phyloP scores from a whole-genome alignment of 2,329 filamentous ascomycete species.

The Beauveria sp. region DNA sequence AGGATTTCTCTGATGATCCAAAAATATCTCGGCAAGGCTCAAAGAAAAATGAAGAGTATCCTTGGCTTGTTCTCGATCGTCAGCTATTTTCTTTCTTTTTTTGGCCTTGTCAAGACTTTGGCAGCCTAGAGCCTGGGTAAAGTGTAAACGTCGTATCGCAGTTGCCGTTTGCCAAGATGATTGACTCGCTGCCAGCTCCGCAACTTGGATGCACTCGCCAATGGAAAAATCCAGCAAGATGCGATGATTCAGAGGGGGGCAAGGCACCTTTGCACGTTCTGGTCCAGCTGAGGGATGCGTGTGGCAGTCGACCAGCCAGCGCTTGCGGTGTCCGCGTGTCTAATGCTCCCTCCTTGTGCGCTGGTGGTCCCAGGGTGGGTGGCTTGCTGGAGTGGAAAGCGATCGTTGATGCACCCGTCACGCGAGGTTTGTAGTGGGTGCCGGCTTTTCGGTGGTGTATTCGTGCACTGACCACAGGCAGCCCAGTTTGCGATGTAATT shows the following conservation, averaged over 20 bases:
- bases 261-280: too few relatives aligned
- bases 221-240: not conserved
- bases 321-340: slow-evolving; percentile 4
- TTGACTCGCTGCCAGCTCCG: slow-evolving; percentile 7
- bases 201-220: not conserved
- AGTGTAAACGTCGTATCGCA: not conserved
- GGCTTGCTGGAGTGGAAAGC: not conserved
- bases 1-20: not conserved
- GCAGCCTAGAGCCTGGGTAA: too few relatives aligned
- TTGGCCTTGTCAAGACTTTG: too few relatives aligned
- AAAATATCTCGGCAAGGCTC: not conserved
- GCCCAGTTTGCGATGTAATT: not conserved
- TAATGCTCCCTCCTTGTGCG: not conserved
- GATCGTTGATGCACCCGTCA: slow-evolving; percentile 10
- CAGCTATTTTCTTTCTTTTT: too few relatives aligned
- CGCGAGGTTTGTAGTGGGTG: not conserved
- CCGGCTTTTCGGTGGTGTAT: not conserved
- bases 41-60: not conserved
- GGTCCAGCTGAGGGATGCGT: slow-evolving; percentile 6
- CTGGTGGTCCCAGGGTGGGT: not conserved
- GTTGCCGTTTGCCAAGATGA: not conserved
- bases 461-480: not conserved
- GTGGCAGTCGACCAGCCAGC: slow-evolving; percentile 3
- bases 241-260: not conserved
- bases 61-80: too few relatives aligned